Evolutionary conservation across 345 rosid genomes (phyloP).

Genomic region (Turritis glabra): DNA sequence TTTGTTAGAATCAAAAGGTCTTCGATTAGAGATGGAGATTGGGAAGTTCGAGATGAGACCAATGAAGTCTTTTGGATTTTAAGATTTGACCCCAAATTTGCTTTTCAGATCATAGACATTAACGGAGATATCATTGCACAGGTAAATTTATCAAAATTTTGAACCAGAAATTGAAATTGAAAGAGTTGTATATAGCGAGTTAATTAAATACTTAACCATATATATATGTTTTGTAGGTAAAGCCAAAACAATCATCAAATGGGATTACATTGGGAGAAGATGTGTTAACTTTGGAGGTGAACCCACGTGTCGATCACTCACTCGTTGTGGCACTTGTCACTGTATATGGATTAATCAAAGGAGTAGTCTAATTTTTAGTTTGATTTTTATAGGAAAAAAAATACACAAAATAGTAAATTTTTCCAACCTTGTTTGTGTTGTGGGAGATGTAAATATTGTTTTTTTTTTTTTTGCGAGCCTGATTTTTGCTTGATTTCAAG

Average conservation of each 20-base stretch:
- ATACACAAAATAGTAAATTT: constrained; percentile 30
- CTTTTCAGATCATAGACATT: constrained; percentile 32
- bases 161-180: background rate
- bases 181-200: background rate
- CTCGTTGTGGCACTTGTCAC: constrained; percentile 48
- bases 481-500: background rate
- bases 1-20: constrained; percentile 32
- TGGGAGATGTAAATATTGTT: constrained; percentile 28
- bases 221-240: constrained; percentile 40
- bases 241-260: constrained; percentile 52
- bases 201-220: constrained; percentile 7
- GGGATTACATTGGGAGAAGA: constrained; percentile 57
- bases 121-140: constrained; percentile 39
- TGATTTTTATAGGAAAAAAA: background rate
- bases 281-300: constrained; percentile 49
- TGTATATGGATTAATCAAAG: constrained; percentile 53
- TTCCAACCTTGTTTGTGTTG: constrained; percentile 36
- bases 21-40: constrained; percentile 36
- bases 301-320: constrained; percentile 53
- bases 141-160: background rate
- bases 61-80: constrained; percentile 41
- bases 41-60: constrained; percentile 40
- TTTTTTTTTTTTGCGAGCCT: constrained; percentile 7
- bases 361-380: constrained; percentile 35
- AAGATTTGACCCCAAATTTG: constrained; percentile 37